Evolutionary conservation across 2,329 filamentous ascomycete species (phyloP).

Genomic region (Pyrenochaeta sp.): DNA sequence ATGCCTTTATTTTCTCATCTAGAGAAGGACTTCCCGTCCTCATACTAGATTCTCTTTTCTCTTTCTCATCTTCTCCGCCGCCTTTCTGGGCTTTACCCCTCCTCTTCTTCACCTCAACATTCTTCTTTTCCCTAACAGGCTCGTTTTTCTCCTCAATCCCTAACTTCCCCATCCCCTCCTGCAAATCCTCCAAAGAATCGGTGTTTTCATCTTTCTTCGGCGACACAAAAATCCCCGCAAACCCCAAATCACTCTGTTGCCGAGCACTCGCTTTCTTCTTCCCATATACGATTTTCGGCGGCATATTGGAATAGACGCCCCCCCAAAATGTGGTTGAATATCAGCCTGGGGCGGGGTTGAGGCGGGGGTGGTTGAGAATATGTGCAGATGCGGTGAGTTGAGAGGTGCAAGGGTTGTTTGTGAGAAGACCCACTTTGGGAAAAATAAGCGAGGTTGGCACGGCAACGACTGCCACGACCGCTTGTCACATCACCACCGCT

Average conservation of each 20-base stretch:
- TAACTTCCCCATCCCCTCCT: slow-evolving; percentile 8
- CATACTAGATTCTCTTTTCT: slow-evolving; percentile 18
- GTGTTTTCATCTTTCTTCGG: slow-evolving; percentile 30
- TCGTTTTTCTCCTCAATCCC: slow-evolving; percentile 11
- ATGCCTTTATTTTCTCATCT: slow-evolving; percentile 9
- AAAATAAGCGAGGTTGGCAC: slow-evolving; percentile 12
- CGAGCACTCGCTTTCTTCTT: slow-evolving; percentile 36
- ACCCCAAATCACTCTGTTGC: no score
- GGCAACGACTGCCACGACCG: slow-evolving; percentile 5
- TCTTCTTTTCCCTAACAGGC: slow-evolving; percentile 7
- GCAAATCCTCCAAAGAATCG: slow-evolving; percentile 4
- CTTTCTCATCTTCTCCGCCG: slow-evolving; percentile 3
- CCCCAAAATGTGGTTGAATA: slow-evolving; percentile 11
- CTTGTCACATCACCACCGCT: slow-evolving; percentile 13
- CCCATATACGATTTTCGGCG: slow-evolving; percentile 32
- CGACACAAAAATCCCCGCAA: no score
- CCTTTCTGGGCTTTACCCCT: no score
- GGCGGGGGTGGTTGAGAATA: neutral
- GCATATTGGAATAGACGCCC: no score
- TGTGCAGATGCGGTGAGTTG: neutral
- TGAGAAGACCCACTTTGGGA: slow-evolving; percentile 12
- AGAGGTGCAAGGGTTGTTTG: slow-evolving; percentile 13
- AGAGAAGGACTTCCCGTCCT: no score
- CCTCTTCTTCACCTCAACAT: slow-evolving; percentile 12
- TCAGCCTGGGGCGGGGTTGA: slow-evolving; percentile 5